Base-by-base conservation (phyloP, 2,329 filamentous ascomycete species). In the Fusarium illudens region DNA sequence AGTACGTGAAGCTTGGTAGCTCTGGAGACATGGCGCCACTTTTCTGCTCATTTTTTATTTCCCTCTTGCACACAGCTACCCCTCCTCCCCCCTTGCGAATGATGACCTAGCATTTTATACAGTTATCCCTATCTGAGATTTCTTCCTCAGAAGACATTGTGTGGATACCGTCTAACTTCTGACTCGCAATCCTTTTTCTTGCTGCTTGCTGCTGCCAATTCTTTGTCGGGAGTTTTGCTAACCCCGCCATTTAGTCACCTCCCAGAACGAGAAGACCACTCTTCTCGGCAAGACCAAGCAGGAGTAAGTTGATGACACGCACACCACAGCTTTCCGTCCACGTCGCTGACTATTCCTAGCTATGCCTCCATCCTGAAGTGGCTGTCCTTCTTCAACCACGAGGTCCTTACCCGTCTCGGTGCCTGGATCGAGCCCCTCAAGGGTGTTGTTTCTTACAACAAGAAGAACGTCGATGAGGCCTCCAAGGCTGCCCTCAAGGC, bases 261-360 rank as follows among this genome's bases (percentile, higher is more conserved):
- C 96, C 76, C 96, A 99, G 86, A 99, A 99, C 83, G 96, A 98
- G 91, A 98, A 98, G 92, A 99, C 96, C 77, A 96, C 94, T 75
- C 94, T 99, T 73, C 90, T 99, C 76, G 96, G 96, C 80, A 98
- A 98, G 91, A 99, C 94, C 85, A 99, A 99, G 92, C 95, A 99
- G 87, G 96, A 99, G 90, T 94, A 84, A 80, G 86, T 79, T 62
- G n/a, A 46, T n/a, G 13, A 46, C 37, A 5, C 25, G 29, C 34
- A 32, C 19, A 15, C 30, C 22, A 13, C 10, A 48, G 37, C 19
- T 34, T 42, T 25, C 0, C 9, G 19, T 15, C 32, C 37, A 22
- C 20, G 22, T 7, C 11, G 17, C 58, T 53, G 55, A 69, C 78
- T 79, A 67, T 79, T 46, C 15, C 27, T 13, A 89, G 87, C 81